Evolutionary conservation across 495 filamentous ascomycete species (phyloP).

Genomic region (Neurospora tetraspora): DNA sequence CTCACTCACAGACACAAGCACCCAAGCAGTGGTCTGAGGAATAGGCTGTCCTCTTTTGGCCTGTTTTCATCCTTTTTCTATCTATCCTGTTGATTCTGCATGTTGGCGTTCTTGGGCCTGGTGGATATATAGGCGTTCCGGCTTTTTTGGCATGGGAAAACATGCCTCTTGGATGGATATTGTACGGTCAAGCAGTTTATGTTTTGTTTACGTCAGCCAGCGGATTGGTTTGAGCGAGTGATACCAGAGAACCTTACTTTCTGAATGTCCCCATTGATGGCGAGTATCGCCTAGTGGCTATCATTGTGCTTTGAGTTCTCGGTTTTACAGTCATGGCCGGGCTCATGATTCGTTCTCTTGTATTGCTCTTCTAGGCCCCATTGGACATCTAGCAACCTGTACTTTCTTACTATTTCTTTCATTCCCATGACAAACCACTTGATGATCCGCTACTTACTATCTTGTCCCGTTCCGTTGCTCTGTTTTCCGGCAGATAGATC

Average conservation of each 20-base stretch:
- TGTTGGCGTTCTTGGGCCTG: background rate
- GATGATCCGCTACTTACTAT: background rate
- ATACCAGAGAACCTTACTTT: background rate
- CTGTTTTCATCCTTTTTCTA: background rate
- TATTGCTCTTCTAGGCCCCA: background rate
- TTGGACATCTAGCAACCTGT: background rate
- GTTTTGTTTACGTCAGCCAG: background rate
- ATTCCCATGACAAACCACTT: background rate
- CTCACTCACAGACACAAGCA: background rate
- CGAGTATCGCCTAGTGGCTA: background rate
- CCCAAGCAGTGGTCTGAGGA: background rate
- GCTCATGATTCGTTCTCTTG: background rate
- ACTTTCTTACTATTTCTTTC: background rate
- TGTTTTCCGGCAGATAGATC: background rate
- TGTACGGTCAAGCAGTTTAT: background rate
- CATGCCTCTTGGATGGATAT: background rate
- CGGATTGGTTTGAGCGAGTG: background rate
- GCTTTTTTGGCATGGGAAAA: background rate
- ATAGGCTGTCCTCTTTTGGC: background rate
- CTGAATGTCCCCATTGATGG: background rate
- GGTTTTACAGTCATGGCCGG: background rate
- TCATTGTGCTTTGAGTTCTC: background rate
- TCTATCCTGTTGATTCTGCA: background rate
- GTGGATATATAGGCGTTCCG: background rate
- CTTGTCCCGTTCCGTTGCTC: background rate